Percentiles rank a stretch among this genome's conserved stretches.
These are phyloP conservation scores for Orbilia brochopaga DNA, from an alignment of 2,329 filamentous ascomycete species.

Conservation along the genomic window DNA sequence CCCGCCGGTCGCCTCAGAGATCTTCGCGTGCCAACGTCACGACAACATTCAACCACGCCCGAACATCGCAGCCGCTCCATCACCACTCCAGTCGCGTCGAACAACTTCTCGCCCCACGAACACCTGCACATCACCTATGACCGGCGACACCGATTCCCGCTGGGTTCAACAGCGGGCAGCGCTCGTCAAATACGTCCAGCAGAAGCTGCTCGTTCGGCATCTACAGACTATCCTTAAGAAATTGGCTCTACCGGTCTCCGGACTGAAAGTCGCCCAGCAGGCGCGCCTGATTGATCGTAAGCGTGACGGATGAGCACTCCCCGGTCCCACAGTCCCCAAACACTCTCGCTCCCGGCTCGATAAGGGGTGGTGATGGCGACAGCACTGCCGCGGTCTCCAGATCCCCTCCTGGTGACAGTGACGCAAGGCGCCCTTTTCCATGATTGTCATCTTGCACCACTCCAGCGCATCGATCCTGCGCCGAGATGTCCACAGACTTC, in stretches of 20 bases:
- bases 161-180: conserved; percentile 24
- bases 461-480: too few relatives aligned
- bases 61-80: too few relatives aligned
- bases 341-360: conserved; percentile 2
- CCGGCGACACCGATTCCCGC: conserved; percentile 36
- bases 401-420: background rate
- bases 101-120: conserved; percentile 6
- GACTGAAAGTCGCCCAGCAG: conserved; percentile 84
- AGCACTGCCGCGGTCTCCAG: background rate
- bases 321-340: conserved; percentile 46
- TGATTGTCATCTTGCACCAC: too few relatives aligned
- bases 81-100: conserved; percentile 3
- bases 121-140: conserved; percentile 16
- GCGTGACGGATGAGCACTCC: conserved; percentile 58
- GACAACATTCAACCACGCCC: background rate
- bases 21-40: background rate
- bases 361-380: conserved; percentile 4
- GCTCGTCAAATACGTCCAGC: conserved; percentile 52
- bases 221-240: conserved; percentile 77
- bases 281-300: conserved; percentile 76
- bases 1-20: background rate
- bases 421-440: background rate
- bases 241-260: conserved; percentile 77
- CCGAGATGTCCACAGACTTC: too few relatives aligned
- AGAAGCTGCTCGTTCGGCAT: conserved; percentile 59